Evolutionary conservation across 805 yeast species (phyloP).

Genomic region (Kuraishia cidri): DNA sequence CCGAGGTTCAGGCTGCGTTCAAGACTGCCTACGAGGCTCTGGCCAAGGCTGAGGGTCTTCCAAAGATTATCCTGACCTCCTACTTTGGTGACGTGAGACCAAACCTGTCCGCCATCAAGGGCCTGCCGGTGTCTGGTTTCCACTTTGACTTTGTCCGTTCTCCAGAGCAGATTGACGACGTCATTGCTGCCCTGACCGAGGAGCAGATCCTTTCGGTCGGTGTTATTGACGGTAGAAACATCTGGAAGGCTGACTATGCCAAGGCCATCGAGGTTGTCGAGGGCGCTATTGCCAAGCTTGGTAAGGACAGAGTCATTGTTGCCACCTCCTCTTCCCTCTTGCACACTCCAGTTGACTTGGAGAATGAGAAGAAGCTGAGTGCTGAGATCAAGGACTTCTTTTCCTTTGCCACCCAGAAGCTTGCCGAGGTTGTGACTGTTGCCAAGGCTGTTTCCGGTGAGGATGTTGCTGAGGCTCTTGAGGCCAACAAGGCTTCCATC

Average conservation of each 20-base stretch:
- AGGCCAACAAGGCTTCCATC: conserved; percentile 81
- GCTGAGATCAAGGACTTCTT: conserved; percentile 94
- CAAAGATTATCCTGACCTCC: conserved; percentile 77
- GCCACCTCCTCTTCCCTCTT: conserved; percentile 95
- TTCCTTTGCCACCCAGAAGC: conserved; percentile 96
- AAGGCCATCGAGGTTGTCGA: conserved; percentile 77
- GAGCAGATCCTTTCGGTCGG: conserved; percentile 88
- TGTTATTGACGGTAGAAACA: conserved; percentile 98
- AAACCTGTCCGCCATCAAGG: conserved; percentile 83
- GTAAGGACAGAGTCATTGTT: conserved; percentile 78
- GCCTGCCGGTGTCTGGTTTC: conserved; percentile 88
- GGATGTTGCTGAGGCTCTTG: conserved; percentile 68
- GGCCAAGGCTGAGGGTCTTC: conserved; percentile 57
- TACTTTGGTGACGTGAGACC: conserved; percentile 99
- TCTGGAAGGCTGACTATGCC: conserved; percentile 96
- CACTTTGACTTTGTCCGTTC: conserved; percentile 95
- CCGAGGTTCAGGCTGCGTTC: conserved; percentile 75
- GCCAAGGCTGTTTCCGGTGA: conserved; percentile 83
- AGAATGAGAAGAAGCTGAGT: conserved; percentile 84
- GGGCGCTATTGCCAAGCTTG: conserved; percentile 77
- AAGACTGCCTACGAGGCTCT: conserved; percentile 79
- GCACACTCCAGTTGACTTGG: conserved; percentile 97
- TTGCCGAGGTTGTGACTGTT: conserved; percentile 81
- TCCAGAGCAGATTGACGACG: conserved; percentile 92
- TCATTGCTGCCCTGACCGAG: conserved; percentile 52